Percentiles rank a stretch among this genome's conserved stretches.
Conservation (phyloP, 306 rosid genomes). For the Notholithocarpus densiflorus region DNA sequence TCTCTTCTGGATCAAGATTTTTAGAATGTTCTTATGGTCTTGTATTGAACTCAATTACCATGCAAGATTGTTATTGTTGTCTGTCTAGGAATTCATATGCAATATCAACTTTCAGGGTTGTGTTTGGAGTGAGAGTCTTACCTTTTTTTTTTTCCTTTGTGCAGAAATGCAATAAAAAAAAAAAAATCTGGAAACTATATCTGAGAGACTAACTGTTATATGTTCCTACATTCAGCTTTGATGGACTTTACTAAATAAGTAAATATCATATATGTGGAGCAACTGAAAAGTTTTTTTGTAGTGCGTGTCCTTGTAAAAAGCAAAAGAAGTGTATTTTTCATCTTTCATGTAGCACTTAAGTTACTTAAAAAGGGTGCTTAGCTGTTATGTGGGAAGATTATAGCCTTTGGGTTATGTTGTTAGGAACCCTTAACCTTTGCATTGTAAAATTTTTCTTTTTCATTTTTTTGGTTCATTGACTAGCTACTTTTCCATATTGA, state of each 20-base stretch:
- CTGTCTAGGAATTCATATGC: not conserved
- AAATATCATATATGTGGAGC: not conserved
- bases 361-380: not conserved
- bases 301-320: not conserved
- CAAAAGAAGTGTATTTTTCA: not conserved
- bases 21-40: not conserved
- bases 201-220: not conserved
- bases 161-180: not conserved
- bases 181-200: not conserved
- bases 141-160: not conserved
- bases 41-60: not conserved
- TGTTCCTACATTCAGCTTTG: not conserved
- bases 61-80: not conserved
- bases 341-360: not conserved
- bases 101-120: not conserved
- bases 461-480: slow-evolving; percentile 8
- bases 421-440: not conserved
- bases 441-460: slow-evolving; percentile 6
- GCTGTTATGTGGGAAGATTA: not conserved
- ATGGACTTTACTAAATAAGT: not conserved
- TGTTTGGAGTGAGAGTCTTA: not conserved
- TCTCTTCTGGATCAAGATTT: slow-evolving; percentile 1
- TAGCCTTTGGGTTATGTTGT: not conserved
- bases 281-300: not conserved
- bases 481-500: slow-evolving; percentile 1